Evolutionary conservation across 257 asterid genomes (phyloP), one percentile per base, ranked within the genome.

Genomic region (Rauvolfia tetraphylla): DNA sequence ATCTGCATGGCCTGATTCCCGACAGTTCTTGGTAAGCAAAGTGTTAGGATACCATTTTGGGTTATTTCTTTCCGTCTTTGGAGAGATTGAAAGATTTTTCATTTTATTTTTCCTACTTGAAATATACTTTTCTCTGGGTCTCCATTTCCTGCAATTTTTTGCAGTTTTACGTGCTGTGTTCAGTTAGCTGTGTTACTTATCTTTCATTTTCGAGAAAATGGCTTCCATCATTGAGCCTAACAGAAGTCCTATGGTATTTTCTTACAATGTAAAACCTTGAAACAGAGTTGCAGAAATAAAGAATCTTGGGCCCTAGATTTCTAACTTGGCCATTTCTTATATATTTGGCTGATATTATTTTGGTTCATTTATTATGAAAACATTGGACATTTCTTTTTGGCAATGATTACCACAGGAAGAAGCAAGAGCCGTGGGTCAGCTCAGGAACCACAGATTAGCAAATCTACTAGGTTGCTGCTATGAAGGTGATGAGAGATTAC

Each of bases 401-500:
- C 78, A 39, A 79, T 66, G 10, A 58, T 33, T 73, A 81, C 72
- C 73, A 74, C 83, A 92, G 98, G 97, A 94, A 86, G 98, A 94
- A 86, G 98, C 98, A 46, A 89, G 81, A 83, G 83, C 91, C 68
- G 98, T 94, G 81, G 98, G 98, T 71, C 98, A 86, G 84, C 96
- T 94, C 71, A 88, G 98, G 78, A 92, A 88, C 86, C 63, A 84
- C 23, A 86, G 90, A 81, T 77, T 94, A 84, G 98, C 91, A 23
- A 94, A 94, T 84, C 84, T 94, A 81, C 92, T 94, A 31, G 98
- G 98, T 75, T 94, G 97, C 85, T 92, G 98, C 88, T 92, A 92
- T 73, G 98, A 94, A 84, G 98, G 98, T 56, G 95, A 92, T 48
- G 98, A 94, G 86, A 90, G 98, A 88, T 83, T 94, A 82, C 95